Conservation (phyloP, 83 land plant species). For the Picea abies region DNA sequence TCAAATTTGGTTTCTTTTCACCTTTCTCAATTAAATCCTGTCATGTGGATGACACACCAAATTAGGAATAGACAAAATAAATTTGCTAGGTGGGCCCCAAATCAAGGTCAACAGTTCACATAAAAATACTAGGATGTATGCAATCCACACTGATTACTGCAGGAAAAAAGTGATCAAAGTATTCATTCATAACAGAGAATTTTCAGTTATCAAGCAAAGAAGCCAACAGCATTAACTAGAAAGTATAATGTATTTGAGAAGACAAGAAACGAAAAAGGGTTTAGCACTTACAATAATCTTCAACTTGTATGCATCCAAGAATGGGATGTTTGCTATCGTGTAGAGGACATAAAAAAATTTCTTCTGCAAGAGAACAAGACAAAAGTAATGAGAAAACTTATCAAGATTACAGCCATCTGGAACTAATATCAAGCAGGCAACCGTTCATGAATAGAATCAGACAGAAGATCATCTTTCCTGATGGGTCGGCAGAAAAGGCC, state of each 20-base stretch:
- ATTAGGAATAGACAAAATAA: neutral
- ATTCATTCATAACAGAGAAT: neutral
- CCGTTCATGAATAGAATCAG: neutral
- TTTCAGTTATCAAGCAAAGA: neutral
- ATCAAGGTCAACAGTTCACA: neutral
- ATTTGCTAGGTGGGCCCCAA: too few relatives aligned
- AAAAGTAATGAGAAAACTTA: neutral
- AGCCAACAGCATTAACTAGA: neutral
- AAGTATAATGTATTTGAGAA: neutral
- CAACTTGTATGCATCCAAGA: constrained; percentile 46
- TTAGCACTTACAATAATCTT: constrained; percentile 50
- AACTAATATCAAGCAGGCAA: neutral
- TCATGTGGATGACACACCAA: neutral
- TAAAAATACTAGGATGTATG: neutral
- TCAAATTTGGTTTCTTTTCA: constrained; percentile 69
- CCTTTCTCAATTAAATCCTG: constrained; percentile 76
- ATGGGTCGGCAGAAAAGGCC: too few relatives aligned
- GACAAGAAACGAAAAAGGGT: neutral
- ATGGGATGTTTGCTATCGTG: constrained; percentile 55
- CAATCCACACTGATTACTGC: neutral
- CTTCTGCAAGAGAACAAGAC: constrained; percentile 37
- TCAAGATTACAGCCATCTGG: neutral
- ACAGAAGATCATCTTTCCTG: too few relatives aligned
- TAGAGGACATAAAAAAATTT: constrained; percentile 61
- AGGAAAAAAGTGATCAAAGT: neutral